A percentile compares a stretch with the other conserved stretches of the same genome.
These are phyloP conservation scores for Pleurozium schreberi DNA, from an alignment of 225 moss, liverwort and hornwort species.

Conservation along the genomic window DNA sequence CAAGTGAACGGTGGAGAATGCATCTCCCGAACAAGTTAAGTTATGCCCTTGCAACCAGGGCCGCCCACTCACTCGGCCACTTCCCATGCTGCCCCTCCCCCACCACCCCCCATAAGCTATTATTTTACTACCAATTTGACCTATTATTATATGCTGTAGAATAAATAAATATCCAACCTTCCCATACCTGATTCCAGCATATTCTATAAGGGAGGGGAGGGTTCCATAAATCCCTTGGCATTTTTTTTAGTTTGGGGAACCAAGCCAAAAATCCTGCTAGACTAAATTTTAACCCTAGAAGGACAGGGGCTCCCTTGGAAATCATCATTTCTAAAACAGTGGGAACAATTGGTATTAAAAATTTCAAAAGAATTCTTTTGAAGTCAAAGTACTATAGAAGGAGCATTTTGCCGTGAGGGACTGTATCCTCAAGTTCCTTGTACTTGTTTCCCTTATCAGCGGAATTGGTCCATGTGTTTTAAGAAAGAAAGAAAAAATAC, in stretches of 20 bases:
- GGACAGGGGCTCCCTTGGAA: too few species aligned
- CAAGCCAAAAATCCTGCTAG: background rate
- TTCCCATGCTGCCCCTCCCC: background rate
- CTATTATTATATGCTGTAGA: background rate
- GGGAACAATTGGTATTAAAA: too few species aligned
- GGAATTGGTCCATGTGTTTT: too few species aligned
- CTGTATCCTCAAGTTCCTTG: too few species aligned
- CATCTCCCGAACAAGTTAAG: background rate
- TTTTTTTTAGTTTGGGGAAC: background rate
- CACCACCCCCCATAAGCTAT: background rate
- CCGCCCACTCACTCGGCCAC: background rate
- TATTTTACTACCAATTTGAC: background rate
- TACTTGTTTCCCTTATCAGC: too few species aligned
- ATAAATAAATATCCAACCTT: background rate
- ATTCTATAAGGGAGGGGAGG: background rate
- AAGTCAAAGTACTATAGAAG: too few species aligned
- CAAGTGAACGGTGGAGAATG: background rate
- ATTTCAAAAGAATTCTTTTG: too few species aligned
- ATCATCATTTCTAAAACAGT: too few species aligned
- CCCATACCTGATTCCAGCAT: background rate
- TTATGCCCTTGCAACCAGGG: background rate
- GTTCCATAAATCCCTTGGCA: background rate
- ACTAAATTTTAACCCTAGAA: too few species aligned
- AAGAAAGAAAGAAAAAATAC: too few species aligned
- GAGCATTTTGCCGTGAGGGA: too few species aligned